Evolutionary conservation across 768 basidiomycete species (phyloP).

Genomic region (Macrolepiota fuliginosa): DNA sequence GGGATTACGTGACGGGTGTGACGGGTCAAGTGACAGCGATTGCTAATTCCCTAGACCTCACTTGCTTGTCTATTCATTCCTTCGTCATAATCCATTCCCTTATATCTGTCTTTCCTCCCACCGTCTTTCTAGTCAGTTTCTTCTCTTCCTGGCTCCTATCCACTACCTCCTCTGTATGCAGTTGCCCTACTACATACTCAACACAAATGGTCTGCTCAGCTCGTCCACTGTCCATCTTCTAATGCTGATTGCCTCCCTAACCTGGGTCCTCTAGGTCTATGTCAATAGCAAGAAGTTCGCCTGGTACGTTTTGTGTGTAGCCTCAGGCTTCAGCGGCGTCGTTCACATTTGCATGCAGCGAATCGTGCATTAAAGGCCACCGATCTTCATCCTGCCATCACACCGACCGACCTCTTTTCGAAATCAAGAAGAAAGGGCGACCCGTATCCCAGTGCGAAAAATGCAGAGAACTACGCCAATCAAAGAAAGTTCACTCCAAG

Average conservation of each 20-base stretch:
- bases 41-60: not conserved
- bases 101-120: constrained; percentile 7
- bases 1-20: not conserved
- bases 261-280: constrained; percentile 48
- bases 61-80: not conserved
- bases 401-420: constrained; percentile 85
- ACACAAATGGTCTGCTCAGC: constrained; percentile 12
- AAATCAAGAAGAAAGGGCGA: constrained; percentile 91
- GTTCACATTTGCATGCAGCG: constrained; percentile 41
- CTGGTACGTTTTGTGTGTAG: constrained; percentile 45
- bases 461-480: constrained; percentile 80
- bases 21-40: constrained; percentile 8
- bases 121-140: constrained; percentile 1
- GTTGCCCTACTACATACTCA: not conserved
- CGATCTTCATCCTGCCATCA: constrained; percentile 88
- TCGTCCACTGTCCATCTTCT: not conserved
- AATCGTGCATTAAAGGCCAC: constrained; percentile 94
- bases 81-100: not conserved
- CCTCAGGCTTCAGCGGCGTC: not conserved
- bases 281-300: constrained; percentile 76
- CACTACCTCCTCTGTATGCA: not conserved
- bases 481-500: constrained; percentile 78
- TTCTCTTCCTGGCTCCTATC: not conserved
- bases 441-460: constrained; percentile 88
- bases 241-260: not conserved